A percentile compares a stretch with the other conserved stretches of the same genome.
Evolutionary conservation across 169 alveolate genomes (phyloP).

Genomic region (Plasmodium adleri): DNA sequence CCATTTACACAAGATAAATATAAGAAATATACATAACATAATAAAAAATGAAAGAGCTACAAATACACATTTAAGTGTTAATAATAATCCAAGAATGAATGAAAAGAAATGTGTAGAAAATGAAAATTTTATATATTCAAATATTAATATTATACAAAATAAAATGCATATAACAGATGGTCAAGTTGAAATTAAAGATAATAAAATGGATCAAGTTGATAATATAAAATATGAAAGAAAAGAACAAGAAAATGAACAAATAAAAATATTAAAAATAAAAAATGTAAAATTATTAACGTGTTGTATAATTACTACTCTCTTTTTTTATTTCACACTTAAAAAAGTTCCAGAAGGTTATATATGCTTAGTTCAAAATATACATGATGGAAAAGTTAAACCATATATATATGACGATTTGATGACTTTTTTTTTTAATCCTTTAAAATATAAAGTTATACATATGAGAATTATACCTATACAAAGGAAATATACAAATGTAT

Average conservation of each 20-base stretch:
- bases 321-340: conserved; percentile 54
- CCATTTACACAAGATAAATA: background rate
- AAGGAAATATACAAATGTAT: conserved; percentile 38
- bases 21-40: conserved; percentile 13
- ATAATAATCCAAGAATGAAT: background rate
- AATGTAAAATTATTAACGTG: conserved; percentile 4
- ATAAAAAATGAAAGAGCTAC: background rate
- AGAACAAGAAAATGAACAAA: background rate
- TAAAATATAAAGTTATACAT: conserved; percentile 33
- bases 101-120: background rate
- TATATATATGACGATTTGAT: conserved; percentile 64
- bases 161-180: background rate
- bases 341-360: conserved; percentile 69
- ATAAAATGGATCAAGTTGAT: background rate
- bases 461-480: conserved; percentile 61
- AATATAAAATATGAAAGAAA: background rate
- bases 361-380: conserved; percentile 50
- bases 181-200: background rate
- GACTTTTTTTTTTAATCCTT: conserved; percentile 62
- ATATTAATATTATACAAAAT: background rate
- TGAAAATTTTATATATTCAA: background rate
- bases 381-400: conserved; percentile 33
- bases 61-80: background rate
- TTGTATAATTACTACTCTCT: conserved; percentile 24
- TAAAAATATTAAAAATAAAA: conserved; percentile 24